These are phyloP conservation scores for Torulaspora pretoriensis DNA, from an alignment of 1,139 yeast species.

Conservation along the genomic window DNA sequence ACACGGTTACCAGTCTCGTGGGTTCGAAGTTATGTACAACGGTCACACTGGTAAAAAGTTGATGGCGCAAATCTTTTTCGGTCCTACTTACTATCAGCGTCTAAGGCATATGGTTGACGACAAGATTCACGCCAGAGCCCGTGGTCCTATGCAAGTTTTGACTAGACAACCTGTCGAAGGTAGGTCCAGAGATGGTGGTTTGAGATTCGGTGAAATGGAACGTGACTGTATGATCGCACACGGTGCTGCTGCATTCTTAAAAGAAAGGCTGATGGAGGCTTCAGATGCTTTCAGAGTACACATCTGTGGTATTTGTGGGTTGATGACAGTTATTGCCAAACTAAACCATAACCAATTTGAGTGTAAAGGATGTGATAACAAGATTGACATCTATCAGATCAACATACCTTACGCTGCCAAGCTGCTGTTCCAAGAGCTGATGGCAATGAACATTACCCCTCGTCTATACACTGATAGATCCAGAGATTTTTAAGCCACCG, in stretches of 20 bases:
- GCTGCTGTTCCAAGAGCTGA: conserved; percentile 91
- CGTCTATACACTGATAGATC: conserved; percentile 69
- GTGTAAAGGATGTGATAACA: conserved; percentile 97
- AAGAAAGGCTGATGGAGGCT: conserved; percentile 97
- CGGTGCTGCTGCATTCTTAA: conserved; percentile 97
- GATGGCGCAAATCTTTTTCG: conserved; percentile 97
- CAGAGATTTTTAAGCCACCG: conserved; percentile 30
- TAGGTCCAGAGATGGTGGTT: conserved; percentile 98
- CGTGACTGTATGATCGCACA: conserved; percentile 99
- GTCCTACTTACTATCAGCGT: conserved; percentile 98
- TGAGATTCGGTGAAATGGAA: conserved; percentile 99
- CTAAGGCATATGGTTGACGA: conserved; percentile 99
- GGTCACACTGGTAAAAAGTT: conserved; percentile 98
- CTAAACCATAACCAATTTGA: conserved; percentile 95
- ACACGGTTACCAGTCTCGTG: conserved; percentile 96
- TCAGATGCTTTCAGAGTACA: conserved; percentile 98
- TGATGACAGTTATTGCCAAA: conserved; percentile 96
- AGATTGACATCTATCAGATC: conserved; percentile 95
- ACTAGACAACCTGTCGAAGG: conserved; percentile 99
- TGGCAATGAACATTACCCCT: conserved; percentile 97
- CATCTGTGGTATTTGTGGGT: conserved; percentile 96
- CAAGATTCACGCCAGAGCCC: conserved; percentile 97
- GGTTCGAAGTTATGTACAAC: conserved; percentile 96
- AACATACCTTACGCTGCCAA: conserved; percentile 98
- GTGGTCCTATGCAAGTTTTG: conserved; percentile 97